A percentile compares a stretch with the other conserved stretches of the same genome.
Conservation (phyloP, 2,329 filamentous ascomycete species). For the Hyphodiscus sp. region DNA sequence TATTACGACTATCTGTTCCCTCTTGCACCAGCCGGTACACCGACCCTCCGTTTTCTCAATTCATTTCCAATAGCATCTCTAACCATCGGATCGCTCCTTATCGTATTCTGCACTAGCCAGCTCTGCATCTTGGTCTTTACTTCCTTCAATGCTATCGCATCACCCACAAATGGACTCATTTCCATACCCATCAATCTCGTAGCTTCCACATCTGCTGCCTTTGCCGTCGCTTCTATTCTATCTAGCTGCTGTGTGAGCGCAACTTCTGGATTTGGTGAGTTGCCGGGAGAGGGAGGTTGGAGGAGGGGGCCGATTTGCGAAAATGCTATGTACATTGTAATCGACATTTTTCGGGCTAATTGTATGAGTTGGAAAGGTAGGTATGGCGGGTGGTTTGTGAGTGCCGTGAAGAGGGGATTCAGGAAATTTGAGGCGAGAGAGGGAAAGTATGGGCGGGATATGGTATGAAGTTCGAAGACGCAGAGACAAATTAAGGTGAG, state of each 20-base stretch:
- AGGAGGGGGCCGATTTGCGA: conserved; percentile 71
- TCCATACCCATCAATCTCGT: conserved; percentile 68
- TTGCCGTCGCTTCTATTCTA: conserved; percentile 55
- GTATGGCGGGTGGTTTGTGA: conserved; percentile 49
- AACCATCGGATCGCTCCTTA: conserved; percentile 74
- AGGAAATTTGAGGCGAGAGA: conserved; percentile 35
- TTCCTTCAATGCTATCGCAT: conserved; percentile 55
- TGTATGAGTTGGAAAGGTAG: conserved; percentile 80
- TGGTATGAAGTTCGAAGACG: conserved; percentile 49
- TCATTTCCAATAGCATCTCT: conserved; percentile 68
- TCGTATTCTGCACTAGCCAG: conserved; percentile 82
- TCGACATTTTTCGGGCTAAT: conserved; percentile 66
- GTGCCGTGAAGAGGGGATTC: conserved; percentile 37
- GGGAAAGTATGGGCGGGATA: conserved; percentile 49
- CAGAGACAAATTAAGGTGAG: conserved; percentile 47
- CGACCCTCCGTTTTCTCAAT: conserved; percentile 54
- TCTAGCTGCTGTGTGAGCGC: conserved; percentile 56
- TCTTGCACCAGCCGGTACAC: conserved; percentile 54
- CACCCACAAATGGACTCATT: conserved; percentile 72
- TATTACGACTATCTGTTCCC: conserved; percentile 26
- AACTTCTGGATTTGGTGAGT: conserved; percentile 39
- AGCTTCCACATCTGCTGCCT: conserved; percentile 62
- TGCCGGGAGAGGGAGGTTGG: conserved; percentile 22
- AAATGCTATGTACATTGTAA: conserved; percentile 79
- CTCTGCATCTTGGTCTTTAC: conserved; percentile 71